phyloP scores from a whole-genome alignment of 257 asterid species.

The Avicennia marina region DNA sequence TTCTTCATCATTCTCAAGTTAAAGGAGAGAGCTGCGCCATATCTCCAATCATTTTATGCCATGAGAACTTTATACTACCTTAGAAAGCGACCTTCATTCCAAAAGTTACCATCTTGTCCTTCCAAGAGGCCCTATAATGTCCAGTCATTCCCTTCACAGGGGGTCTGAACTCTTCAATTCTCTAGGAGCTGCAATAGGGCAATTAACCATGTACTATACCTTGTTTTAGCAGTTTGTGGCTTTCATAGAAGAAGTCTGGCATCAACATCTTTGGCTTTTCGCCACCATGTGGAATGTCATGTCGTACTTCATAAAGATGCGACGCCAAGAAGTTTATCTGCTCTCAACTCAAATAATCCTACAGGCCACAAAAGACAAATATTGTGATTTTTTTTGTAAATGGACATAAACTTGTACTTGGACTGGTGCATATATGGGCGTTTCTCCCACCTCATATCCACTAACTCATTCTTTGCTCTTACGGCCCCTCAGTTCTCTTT shows the following conservation, averaged over 20 bases:
- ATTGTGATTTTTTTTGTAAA: too few relatives aligned
- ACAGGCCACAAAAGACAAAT: too few relatives aligned
- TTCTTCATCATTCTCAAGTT: slow-evolving; percentile 58
- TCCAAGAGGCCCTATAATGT: slow-evolving; percentile 23
- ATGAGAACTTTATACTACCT: slow-evolving; percentile 35
- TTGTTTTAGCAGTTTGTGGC: not conserved
- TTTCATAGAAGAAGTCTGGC: too few relatives aligned
- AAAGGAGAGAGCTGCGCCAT: slow-evolving; percentile 41
- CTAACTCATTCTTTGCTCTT: too few relatives aligned
- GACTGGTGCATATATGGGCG: too few relatives aligned
- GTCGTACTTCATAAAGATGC: not conserved
- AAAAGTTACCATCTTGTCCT: slow-evolving; percentile 17
- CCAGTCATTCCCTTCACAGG: not conserved
- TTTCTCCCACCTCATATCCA: too few relatives aligned
- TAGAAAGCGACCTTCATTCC: slow-evolving; percentile 26
- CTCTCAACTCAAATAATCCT: not conserved
- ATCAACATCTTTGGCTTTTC: too few relatives aligned
- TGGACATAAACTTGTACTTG: too few relatives aligned
- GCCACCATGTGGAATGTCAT: too few relatives aligned
- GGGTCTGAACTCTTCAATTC: not conserved
- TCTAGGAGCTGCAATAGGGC: not conserved
- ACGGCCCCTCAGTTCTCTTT: too few relatives aligned
- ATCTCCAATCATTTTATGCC: slow-evolving; percentile 44
- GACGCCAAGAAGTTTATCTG: not conserved
- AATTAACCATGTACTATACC: not conserved